Evolutionary conservation across 495 filamentous ascomycete species (phyloP).

Genomic region (Viridothelium virens): DNA sequence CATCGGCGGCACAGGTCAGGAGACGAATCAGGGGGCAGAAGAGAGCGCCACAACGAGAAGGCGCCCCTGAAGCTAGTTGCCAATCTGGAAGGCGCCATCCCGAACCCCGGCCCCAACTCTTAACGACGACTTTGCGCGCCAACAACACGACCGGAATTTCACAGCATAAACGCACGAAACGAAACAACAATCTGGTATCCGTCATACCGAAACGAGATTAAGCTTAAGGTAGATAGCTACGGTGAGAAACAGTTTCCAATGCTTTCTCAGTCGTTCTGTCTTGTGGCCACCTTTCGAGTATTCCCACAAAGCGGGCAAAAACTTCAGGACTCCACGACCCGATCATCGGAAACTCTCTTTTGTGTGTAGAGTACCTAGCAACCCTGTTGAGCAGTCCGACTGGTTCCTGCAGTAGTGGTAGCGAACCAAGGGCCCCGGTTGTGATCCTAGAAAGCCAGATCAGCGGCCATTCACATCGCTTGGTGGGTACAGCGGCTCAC

Average conservation of each 20-base stretch:
- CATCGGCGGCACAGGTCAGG: background rate
- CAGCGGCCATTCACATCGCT: background rate
- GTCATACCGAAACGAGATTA: too few relatives aligned
- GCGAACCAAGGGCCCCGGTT: background rate
- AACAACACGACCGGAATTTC: too few relatives aligned
- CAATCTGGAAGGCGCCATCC: too few relatives aligned
- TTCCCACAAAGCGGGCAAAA: background rate
- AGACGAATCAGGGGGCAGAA: background rate
- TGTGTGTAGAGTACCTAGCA: too few relatives aligned
- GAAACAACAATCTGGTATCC: background rate
- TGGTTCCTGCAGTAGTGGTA: background rate
- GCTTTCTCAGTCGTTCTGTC: background rate
- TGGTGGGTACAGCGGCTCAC: background rate
- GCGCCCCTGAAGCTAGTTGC: background rate
- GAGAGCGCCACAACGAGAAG: too few relatives aligned
- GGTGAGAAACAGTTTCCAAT: background rate
- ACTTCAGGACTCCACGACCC: too few relatives aligned
- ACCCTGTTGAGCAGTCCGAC: background rate
- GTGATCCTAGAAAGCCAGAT: background rate
- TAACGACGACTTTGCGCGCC: too few relatives aligned
- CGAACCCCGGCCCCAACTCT: background rate
- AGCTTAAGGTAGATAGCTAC: background rate
- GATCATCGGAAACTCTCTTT: too few relatives aligned
- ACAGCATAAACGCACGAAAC: background rate
- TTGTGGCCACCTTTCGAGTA: background rate